Evolutionary conservation across 768 basidiomycete genomes (phyloP).

Genomic region (Calocybe gangraenosa): DNA sequence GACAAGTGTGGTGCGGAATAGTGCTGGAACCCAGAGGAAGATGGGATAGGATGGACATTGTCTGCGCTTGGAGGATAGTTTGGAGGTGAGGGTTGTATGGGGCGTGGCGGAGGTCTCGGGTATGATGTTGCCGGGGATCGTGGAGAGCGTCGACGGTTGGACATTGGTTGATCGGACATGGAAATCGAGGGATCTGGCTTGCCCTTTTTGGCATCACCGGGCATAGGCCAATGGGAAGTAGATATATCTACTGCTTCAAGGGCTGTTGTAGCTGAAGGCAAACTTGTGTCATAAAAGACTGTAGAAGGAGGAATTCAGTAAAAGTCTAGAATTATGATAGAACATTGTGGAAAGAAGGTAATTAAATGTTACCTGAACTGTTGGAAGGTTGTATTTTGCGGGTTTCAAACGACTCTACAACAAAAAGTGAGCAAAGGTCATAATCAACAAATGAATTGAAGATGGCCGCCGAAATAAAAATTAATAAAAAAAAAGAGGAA

Average conservation of each 20-base stretch:
- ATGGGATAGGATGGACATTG: constrained; percentile 15
- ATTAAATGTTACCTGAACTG: constrained; percentile 21
- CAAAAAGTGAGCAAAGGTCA: constrained; percentile 22
- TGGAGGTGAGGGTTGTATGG: constrained; percentile 14
- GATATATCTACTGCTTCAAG: constrained; percentile 14
- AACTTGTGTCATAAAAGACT: constrained; percentile 25
- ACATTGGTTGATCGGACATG: constrained; percentile 20
- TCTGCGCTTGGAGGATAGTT: constrained; percentile 16
- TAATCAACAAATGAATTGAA: constrained; percentile 9
- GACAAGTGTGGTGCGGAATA: constrained; percentile 22
- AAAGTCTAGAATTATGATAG: constrained; percentile 11
- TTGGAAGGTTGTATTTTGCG: constrained; percentile 8
- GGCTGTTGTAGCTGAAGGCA: constrained; percentile 15
- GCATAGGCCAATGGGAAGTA: constrained; percentile 16
- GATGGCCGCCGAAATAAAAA: background rate
- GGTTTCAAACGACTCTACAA: constrained; percentile 17
- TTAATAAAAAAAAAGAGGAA: constrained; percentile 18
- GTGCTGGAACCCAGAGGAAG: constrained; percentile 19
- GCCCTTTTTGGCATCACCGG: constrained; percentile 23
- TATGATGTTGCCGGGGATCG: constrained; percentile 17
- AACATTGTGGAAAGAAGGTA: constrained; percentile 18
- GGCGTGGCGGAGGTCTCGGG: constrained; percentile 14
- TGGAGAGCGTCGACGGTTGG: constrained; percentile 22
- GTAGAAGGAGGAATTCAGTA: background rate
- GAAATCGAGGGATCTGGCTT: constrained; percentile 20